Evolutionary conservation across 139 green algal species (phyloP).

Genomic region (Coelastrella sp.): DNA sequence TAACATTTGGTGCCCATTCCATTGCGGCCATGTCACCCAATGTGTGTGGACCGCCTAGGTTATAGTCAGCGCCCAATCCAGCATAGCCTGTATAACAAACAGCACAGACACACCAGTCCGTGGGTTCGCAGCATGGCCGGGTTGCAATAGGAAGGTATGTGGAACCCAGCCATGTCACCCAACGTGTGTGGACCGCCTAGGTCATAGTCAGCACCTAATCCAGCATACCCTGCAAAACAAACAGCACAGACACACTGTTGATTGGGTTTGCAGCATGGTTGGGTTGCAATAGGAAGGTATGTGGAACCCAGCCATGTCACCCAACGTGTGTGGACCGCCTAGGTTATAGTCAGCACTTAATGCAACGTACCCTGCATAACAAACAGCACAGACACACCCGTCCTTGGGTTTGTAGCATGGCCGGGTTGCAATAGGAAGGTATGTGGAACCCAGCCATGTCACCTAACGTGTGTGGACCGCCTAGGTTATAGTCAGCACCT

Average conservation of each 20-base stretch:
- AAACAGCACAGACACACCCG: background rate
- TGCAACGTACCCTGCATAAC: background rate
- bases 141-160: no score
- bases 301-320: conserved; percentile 34
- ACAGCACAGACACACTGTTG: background rate
- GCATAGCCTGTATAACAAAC: background rate
- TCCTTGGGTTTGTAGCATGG: no score
- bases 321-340: conserved; percentile 23
- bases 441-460: conserved; percentile 33
- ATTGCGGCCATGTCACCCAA: conserved; percentile 30
- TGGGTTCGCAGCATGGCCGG: no score
- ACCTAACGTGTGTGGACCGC: conserved; percentile 30
- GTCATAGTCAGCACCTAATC: conserved; percentile 35
- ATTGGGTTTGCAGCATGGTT: no score
- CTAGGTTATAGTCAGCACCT: conserved; percentile 39
- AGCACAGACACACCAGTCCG: background rate
- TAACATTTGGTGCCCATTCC: conserved; percentile 34
- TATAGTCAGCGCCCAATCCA: conserved; percentile 35
- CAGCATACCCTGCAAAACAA: background rate
- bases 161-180: conserved; percentile 32
- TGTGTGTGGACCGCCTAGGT: conserved; percentile 29
- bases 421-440: no score
- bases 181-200: conserved; percentile 28
- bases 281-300: no score
- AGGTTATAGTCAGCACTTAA: conserved; percentile 40